A percentile compares a stretch with the other conserved stretches of the same genome.
Conservation (phyloP, 805 yeast species). For the Metschnikowia sp. region DNA sequence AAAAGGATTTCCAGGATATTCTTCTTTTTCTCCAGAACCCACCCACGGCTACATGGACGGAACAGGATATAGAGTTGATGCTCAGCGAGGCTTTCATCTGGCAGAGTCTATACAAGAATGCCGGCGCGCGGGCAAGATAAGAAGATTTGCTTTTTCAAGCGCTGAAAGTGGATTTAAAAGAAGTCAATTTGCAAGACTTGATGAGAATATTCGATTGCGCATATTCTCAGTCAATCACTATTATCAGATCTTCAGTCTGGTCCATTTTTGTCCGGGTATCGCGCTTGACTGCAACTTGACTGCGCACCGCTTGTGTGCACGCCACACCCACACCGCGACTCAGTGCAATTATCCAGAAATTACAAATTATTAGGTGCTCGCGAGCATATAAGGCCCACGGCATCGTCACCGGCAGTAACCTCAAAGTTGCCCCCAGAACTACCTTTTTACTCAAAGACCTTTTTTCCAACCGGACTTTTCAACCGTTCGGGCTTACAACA, state of each 20-base stretch:
- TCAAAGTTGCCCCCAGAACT: background rate
- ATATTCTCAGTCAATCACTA: no score
- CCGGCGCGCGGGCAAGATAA: constrained; percentile 74
- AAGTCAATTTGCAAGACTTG: no score
- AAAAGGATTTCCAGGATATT: constrained; percentile 92
- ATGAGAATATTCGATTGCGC: no score
- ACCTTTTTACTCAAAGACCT: background rate
- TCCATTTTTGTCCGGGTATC: no score
- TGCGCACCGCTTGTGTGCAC: constrained; percentile 8
- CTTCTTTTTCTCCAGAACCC: constrained; percentile 87
- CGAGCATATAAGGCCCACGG: constrained; percentile 1
- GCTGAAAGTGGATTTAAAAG: no score
- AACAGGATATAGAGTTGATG: constrained; percentile 85
- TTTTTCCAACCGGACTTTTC: background rate
- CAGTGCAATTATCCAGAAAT: background rate
- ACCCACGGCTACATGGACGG: constrained; percentile 83
- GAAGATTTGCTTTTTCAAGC: background rate
- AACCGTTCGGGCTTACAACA: background rate
- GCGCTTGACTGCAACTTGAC: constrained; percentile 7
- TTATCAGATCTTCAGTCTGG: no score
- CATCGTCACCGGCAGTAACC: background rate
- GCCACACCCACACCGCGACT: background rate
- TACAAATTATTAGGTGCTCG: constrained; percentile 1
- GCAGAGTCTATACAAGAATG: constrained; percentile 90
- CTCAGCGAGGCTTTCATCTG: constrained; percentile 95